These are phyloP conservation scores for Pulveroboletus sp. DNA, from an alignment of 768 basidiomycete genomes.

Conservation along the genomic window DNA sequence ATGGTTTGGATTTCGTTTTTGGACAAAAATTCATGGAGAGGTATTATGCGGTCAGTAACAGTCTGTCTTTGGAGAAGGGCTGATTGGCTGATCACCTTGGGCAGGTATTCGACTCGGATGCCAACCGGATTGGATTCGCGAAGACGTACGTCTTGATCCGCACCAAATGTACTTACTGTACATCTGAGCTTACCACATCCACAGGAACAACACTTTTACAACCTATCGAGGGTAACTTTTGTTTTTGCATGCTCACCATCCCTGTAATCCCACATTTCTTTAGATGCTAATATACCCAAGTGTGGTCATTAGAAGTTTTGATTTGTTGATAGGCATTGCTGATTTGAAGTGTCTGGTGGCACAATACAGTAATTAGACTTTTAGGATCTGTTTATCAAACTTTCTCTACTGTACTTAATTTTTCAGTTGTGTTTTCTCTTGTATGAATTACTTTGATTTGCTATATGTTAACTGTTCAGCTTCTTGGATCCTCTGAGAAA, in stretches of 20 bases:
- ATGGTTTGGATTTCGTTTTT: not conserved
- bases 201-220: slow-evolving; percentile 21
- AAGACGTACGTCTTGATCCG: slow-evolving; percentile 16
- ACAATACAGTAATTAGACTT: no score
- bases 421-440: not conserved
- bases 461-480: no score
- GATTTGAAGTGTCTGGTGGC: no score
- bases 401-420: no score
- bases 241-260: not conserved
- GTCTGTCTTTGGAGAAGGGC: not conserved
- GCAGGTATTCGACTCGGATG: slow-evolving; percentile 22
- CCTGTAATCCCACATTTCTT: not conserved
- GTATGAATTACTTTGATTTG: not conserved
- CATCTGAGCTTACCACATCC: not conserved
- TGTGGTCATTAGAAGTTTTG: not conserved
- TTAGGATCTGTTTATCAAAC: not conserved
- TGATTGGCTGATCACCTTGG: not conserved
- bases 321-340: not conserved
- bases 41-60: slow-evolving; percentile 4
- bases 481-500: not conserved
- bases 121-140: slow-evolving; percentile 18
- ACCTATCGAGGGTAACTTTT: not conserved
- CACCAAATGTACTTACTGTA: not conserved
- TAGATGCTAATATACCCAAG: not conserved
- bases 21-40: not conserved